Evolutionary conservation across 768 basidiomycete species (phyloP).

Genomic region (Dacryopinax primogenitus): DNA sequence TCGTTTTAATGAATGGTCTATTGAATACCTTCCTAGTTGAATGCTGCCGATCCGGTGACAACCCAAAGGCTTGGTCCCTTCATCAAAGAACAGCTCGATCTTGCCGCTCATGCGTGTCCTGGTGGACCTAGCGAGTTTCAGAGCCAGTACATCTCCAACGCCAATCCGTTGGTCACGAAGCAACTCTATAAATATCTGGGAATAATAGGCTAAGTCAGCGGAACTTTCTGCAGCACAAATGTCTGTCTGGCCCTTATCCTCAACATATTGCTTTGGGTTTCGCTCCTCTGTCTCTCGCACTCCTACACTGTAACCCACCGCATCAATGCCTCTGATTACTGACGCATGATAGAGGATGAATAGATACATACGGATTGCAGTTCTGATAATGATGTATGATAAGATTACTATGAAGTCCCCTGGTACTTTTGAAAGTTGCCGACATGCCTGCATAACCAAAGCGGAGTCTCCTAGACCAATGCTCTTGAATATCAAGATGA

Average conservation of each 20-base stretch:
- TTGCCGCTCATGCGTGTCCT: slow-evolving; percentile 44
- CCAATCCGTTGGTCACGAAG: slow-evolving; percentile 60
- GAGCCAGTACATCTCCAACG: slow-evolving; percentile 43
- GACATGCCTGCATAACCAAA: too few relatives aligned
- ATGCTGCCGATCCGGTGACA: slow-evolving; percentile 59
- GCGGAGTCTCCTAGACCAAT: too few relatives aligned
- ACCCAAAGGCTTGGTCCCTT: slow-evolving; percentile 48
- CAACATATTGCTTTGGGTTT: neutral
- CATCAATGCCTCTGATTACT: neutral
- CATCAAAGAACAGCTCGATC: slow-evolving; percentile 44
- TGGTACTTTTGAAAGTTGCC: too few relatives aligned
- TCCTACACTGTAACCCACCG: neutral
- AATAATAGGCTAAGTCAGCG: slow-evolving; percentile 12
- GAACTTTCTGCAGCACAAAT: neutral
- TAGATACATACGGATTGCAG: neutral
- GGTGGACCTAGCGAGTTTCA: slow-evolving; percentile 52
- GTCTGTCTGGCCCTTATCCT: neutral
- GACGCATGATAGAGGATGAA: neutral
- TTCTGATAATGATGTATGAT: neutral
- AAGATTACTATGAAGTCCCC: too few relatives aligned
- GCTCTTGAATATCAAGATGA: too few relatives aligned
- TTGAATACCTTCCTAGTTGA: slow-evolving; percentile 38
- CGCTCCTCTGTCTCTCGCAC: neutral
- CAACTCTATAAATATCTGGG: slow-evolving; percentile 30
- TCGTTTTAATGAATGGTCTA: neutral